Percentiles rank a stretch among this genome's conserved stretches.
Conservation (phyloP, 495 filamentous ascomycete genomes). For the Penicillium coprophilum region DNA sequence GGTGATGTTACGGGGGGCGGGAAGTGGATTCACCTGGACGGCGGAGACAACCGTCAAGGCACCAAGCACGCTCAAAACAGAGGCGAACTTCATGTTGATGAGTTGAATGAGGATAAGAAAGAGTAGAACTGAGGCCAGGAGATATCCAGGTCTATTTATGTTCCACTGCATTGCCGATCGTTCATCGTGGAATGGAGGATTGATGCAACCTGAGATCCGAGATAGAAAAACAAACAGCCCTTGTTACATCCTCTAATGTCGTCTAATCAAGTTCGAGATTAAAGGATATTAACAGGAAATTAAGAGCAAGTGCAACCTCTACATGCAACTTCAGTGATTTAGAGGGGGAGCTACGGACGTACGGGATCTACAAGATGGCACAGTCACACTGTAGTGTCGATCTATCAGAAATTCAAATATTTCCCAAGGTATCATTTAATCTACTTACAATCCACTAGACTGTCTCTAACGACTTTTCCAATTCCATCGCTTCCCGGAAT, state of each 20-base stretch:
- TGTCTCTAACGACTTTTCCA: constrained; percentile 59
- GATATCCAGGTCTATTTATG: constrained; percentile 20
- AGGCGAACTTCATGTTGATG: constrained; percentile 34
- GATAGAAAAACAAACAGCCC: constrained; percentile 12
- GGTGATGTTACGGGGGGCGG: constrained; percentile 52
- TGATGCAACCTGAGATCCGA: constrained; percentile 7
- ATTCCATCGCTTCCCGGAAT: constrained; percentile 70
- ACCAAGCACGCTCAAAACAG: constrained; percentile 27
- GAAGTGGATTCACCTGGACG: constrained; percentile 55
- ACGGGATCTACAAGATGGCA: neutral
- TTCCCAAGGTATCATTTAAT: constrained; percentile 4
- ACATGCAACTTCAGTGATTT: constrained; percentile 15
- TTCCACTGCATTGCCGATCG: constrained; percentile 27
- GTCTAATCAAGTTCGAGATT: no score
- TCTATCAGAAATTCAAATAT: neutral
- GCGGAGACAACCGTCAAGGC: constrained; percentile 34
- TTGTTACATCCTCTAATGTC: constrained; percentile 14
- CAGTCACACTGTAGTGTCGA: constrained; percentile 8
- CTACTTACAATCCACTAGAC: constrained; percentile 2
- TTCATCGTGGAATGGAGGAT: constrained; percentile 11
- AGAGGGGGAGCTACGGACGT: constrained; percentile 1
- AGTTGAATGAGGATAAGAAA: constrained; percentile 7
- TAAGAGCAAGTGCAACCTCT: constrained; percentile 18
- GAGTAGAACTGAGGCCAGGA: neutral
- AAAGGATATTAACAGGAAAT: no score